Percentiles rank a stretch among this genome's conserved stretches.
phyloP scores from a whole-genome alignment of 495 filamentous ascomycete genomes.

The Hyaloscypha finlandica region DNA sequence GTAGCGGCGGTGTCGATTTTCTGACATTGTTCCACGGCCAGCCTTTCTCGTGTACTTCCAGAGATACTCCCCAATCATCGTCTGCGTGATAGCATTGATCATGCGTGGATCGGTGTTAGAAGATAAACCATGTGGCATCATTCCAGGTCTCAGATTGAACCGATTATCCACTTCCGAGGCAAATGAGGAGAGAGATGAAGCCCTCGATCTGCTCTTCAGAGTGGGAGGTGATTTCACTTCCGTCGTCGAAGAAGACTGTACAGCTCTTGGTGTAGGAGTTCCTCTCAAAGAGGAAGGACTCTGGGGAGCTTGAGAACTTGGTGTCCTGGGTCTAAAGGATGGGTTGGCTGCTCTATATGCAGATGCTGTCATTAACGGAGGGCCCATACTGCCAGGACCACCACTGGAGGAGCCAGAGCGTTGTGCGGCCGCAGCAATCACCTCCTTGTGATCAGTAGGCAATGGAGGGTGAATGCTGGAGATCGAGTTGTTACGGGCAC shows the following conservation, averaged over 20 bases:
- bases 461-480: slow-evolving; percentile 66
- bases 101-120: slow-evolving; percentile 87
- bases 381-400: slow-evolving; percentile 72
- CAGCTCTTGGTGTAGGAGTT: slow-evolving; percentile 55
- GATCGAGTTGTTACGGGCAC: slow-evolving; percentile 25
- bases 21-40: slow-evolving; percentile 81
- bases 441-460: slow-evolving; percentile 78
- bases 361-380: slow-evolving; percentile 80
- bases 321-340: slow-evolving; percentile 69
- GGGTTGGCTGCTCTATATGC: slow-evolving; percentile 56
- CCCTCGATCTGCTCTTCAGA: slow-evolving; percentile 33
- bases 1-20: slow-evolving; percentile 87
- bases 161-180: slow-evolving; percentile 88
- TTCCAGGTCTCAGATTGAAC: slow-evolving; percentile 72
- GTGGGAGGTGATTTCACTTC: slow-evolving; percentile 43
- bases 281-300: slow-evolving; percentile 33
- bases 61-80: slow-evolving; percentile 98
- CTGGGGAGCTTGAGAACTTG: slow-evolving; percentile 46
- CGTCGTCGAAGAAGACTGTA: slow-evolving; percentile 38
- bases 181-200: slow-evolving; percentile 93
- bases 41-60: slow-evolving; percentile 98
- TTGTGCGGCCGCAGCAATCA: slow-evolving; percentile 76
- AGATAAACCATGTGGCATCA: slow-evolving; percentile 60
- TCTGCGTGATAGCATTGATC: slow-evolving; percentile 99
- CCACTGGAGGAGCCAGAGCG: slow-evolving; percentile 45